These are phyloP conservation scores for Exophiala spinifera DNA, from an alignment of 2,329 filamentous ascomycete genomes.

Conservation along the genomic window DNA sequence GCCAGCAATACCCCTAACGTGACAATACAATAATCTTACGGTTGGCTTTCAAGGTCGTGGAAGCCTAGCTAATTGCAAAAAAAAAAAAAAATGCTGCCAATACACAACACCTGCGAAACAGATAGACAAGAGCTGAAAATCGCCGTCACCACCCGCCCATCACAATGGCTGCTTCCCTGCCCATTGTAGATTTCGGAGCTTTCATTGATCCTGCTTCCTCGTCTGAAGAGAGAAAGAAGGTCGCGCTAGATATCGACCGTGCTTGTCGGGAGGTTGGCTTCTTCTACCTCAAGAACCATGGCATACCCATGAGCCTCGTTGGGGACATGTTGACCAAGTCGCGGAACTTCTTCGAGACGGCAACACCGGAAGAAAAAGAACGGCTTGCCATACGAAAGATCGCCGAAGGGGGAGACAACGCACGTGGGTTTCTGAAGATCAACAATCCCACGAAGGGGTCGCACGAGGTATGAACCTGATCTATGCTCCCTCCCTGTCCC, in stretches of 20 bases:
- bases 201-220: slow-evolving; percentile 9
- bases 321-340: background rate
- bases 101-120: too few relatives aligned
- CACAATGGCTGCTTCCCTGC: background rate
- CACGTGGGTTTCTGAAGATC: slow-evolving; percentile 12
- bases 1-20: too few relatives aligned
- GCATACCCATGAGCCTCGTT: slow-evolving; percentile 1
- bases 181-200: slow-evolving; percentile 9
- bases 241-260: slow-evolving; percentile 11
- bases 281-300: slow-evolving; percentile 19
- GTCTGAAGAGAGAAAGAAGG: background rate
- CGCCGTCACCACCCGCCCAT: too few relatives aligned
- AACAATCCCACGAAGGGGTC: slow-evolving; percentile 5
- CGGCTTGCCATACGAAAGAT: slow-evolving; percentile 3
- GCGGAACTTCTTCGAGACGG: slow-evolving; percentile 8
- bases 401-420: slow-evolving; percentile 14
- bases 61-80: too few relatives aligned
- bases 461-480: slow-evolving; percentile 17
- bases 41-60: background rate
- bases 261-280: slow-evolving; percentile 19
- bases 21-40: slow-evolving; percentile 6
- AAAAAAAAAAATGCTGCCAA: too few relatives aligned
- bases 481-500: background rate
- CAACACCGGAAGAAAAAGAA: slow-evolving; percentile 12
- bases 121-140: too few relatives aligned